phyloP scores from a whole-genome alignment of 2,329 filamentous ascomycete species.

The Paradendryphiella salina region DNA sequence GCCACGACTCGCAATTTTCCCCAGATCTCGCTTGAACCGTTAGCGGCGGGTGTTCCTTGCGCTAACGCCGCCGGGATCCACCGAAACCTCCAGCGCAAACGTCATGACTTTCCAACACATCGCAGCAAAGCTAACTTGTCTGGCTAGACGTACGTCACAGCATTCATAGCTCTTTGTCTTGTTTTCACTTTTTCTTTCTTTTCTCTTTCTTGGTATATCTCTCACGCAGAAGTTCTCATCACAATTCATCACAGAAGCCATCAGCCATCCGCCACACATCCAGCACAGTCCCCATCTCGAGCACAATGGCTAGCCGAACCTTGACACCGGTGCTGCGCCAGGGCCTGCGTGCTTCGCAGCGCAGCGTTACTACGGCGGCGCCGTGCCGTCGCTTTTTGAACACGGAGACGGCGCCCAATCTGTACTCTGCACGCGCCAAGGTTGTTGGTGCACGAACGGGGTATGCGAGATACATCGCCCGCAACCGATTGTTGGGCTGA shows the following conservation, averaged over 20 bases:
- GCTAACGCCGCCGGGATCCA: constrained; percentile 2
- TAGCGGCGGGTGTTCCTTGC: constrained; percentile 20
- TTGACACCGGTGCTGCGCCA: constrained; percentile 21
- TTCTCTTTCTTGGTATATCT: background rate
- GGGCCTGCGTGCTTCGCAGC: constrained; percentile 14
- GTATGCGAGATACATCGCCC: constrained; percentile 2
- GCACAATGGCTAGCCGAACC: constrained; percentile 21
- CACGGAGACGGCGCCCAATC: constrained; percentile 46
- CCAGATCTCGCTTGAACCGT: constrained; percentile 8
- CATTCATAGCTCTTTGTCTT: constrained; percentile 2
- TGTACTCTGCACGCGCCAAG: constrained; percentile 47
- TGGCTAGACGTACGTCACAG: background rate
- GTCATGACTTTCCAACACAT: constrained; percentile 13
- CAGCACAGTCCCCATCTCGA: no score
- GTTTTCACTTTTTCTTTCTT: background rate
- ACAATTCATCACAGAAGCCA: no score
- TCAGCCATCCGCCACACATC: no score
- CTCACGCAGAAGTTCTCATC: no score
- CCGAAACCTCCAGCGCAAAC: constrained; percentile 4
- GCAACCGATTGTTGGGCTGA: background rate
- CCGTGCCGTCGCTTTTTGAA: constrained; percentile 41
- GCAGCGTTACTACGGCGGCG: background rate
- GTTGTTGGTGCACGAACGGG: constrained; percentile 48
- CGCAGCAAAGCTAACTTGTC: background rate
- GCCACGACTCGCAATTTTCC: background rate